Evolutionary conservation across 2,329 filamentous ascomycete genomes (phyloP).

Genomic region (Fusarium avenaceum): DNA sequence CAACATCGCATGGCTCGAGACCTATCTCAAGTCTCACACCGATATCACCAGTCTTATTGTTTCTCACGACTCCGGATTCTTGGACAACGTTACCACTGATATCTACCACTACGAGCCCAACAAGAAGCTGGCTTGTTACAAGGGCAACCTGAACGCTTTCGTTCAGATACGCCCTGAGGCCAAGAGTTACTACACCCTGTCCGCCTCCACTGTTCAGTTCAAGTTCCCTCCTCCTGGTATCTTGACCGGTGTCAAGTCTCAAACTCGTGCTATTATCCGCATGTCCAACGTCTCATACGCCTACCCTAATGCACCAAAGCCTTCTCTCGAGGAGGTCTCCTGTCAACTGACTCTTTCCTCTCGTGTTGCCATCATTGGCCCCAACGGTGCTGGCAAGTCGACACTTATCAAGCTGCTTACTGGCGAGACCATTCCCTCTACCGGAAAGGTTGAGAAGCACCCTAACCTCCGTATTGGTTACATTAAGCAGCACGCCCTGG

Average conservation of each 20-base stretch:
- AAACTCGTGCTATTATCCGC: slow-evolving; percentile 92
- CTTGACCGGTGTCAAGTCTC: slow-evolving; percentile 92
- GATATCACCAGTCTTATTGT: slow-evolving; percentile 98
- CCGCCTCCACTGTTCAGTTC: slow-evolving; percentile 89
- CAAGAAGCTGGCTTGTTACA: slow-evolving; percentile 93
- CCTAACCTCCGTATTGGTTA: slow-evolving; percentile 98
- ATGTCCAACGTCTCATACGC: slow-evolving; percentile 93
- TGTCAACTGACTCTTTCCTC: slow-evolving; percentile 90
- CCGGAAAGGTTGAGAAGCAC: slow-evolving; percentile 95
- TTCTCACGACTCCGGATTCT: slow-evolving; percentile 96
- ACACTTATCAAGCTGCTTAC: slow-evolving; percentile 98
- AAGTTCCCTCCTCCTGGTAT: slow-evolving; percentile 98
- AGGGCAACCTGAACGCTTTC: slow-evolving; percentile 85
- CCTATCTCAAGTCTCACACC: slow-evolving; percentile 94
- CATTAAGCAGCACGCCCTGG: slow-evolving; percentile 98
- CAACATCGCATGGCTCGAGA: slow-evolving; percentile 95
- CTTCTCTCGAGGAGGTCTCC: slow-evolving; percentile 88
- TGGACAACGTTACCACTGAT: slow-evolving; percentile 97
- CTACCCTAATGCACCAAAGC: slow-evolving; percentile 91
- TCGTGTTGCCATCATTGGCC: slow-evolving; percentile 94
- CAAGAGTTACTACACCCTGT: slow-evolving; percentile 98
- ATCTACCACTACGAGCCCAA: slow-evolving; percentile 97
- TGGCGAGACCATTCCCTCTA: slow-evolving; percentile 86
- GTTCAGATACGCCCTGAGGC: slow-evolving; percentile 92
- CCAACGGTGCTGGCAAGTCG: slow-evolving; percentile 98